Evolutionary conservation across 495 filamentous ascomycete genomes (phyloP).

Genomic region (Talaromyces liani): DNA sequence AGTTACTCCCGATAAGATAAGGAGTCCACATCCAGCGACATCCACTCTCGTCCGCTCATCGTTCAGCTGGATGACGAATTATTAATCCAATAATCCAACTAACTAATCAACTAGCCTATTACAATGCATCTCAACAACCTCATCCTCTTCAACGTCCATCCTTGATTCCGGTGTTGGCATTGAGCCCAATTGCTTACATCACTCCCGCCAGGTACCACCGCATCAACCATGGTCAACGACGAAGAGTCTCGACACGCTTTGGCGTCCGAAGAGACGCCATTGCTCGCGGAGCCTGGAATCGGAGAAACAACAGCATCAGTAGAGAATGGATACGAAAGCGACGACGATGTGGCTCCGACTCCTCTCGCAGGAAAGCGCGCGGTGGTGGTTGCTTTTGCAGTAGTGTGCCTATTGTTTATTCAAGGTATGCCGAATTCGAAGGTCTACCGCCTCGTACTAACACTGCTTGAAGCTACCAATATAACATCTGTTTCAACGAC

Average conservation of each 20-base stretch:
- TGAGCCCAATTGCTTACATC: neutral
- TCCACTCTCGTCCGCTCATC: neutral
- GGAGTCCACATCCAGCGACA: neutral
- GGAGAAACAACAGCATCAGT: neutral
- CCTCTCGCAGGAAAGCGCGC: neutral
- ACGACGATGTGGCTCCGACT: neutral
- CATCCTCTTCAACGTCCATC: neutral
- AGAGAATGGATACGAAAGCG: neutral
- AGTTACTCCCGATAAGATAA: neutral
- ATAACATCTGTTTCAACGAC: slow-evolving; percentile 72
- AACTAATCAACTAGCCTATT: neutral
- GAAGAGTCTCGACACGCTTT: neutral
- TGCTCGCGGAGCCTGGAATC: neutral
- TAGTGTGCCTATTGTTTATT: neutral
- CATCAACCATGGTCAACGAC: neutral
- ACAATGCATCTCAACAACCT: neutral
- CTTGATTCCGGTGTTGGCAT: neutral
- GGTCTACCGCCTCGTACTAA: neutral
- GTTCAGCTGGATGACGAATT: neutral
- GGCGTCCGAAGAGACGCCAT: neutral
- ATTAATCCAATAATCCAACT: neutral
- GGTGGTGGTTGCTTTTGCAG: neutral
- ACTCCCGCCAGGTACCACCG: neutral
- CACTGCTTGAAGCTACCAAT: slow-evolving; percentile 49
- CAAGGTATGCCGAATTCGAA: neutral